Conservation (phyloP, 2,329 filamentous ascomycete genomes). For the Aspergillus pseudonomiae region DNA sequence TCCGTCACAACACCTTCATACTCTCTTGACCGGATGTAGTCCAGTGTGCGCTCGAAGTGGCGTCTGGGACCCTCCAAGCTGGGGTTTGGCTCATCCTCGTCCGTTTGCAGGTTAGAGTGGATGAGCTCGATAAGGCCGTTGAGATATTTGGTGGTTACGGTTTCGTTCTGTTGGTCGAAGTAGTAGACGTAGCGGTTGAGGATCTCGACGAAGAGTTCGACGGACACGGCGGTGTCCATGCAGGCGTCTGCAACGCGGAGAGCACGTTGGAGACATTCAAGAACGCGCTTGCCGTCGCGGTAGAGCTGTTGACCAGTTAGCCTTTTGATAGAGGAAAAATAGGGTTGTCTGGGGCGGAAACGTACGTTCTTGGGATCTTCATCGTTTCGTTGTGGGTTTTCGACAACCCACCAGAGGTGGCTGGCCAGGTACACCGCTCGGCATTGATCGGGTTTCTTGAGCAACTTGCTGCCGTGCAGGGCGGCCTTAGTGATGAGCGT, state of each 20-base stretch:
- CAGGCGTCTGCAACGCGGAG: conserved; percentile 96
- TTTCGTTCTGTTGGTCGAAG: conserved; percentile 98
- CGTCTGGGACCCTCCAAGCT: conserved; percentile 86
- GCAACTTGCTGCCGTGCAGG: conserved; percentile 90
- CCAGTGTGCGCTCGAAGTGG: conserved; percentile 92
- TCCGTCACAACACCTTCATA: conserved; percentile 88
- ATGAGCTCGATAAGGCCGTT: conserved; percentile 98
- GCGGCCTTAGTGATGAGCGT: conserved; percentile 98
- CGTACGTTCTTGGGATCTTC: conserved; percentile 78
- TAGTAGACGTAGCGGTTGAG: conserved; percentile 98
- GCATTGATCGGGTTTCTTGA: conserved; percentile 98
- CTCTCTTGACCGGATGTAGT: conserved; percentile 88
- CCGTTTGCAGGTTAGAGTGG: conserved; percentile 89
- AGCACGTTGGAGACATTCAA: conserved; percentile 93
- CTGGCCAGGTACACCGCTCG: conserved; percentile 94
- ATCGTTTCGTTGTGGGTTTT: conserved; percentile 74
- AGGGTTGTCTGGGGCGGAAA: conserved; percentile 20
- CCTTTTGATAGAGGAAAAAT: background rate
- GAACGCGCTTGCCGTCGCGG: conserved; percentile 93
- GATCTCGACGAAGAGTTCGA: conserved; percentile 98
- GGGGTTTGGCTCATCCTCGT: conserved; percentile 66
- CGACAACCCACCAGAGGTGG: conserved; percentile 96
- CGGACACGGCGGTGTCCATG: conserved; percentile 97
- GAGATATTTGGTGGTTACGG: conserved; percentile 95
- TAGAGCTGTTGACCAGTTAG: conserved; percentile 66